Base-by-base conservation (phyloP, 2,329 filamentous ascomycete genomes). In the Aureobasidium uvarum region DNA sequence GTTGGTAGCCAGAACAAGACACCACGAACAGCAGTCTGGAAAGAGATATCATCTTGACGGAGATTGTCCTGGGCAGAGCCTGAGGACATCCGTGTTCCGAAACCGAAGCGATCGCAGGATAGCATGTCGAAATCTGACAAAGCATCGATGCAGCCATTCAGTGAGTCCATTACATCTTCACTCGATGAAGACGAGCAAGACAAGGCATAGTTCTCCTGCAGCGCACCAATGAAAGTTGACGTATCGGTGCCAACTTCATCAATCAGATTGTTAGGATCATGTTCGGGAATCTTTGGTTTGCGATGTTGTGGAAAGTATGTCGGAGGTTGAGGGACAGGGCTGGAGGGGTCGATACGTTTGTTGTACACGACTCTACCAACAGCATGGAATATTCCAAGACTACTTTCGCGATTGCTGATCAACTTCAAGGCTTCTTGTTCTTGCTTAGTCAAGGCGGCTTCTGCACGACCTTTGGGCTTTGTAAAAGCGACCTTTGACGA, bases 331-430 rank as follows among this genome's bases (percentile, higher is more conserved):
- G 76, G 67, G 3, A 77, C 70, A 51, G 73, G 71, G 51, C 75
- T 70, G 14, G 81, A 77, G 4, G 76, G 74, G 33, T 89, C 86
- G 25, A 89, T 84, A 52, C 95, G 85, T 75, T 97, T 99, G 79
- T 99, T 99, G 79, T 98, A 96, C 0, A 98, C 88, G 2, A 99
- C 91, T 74, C 95, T 97, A 3, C 94, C 95, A 14, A 98, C 90
- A 0, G 95, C 92, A 75, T 99, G 95, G 73, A 99, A 99, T 59
- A 99, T 92, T 1, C 94, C 95, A 2, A 99, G 81, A 68, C 89
- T 96, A 18, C 90, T 89, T 78, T 98, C 95, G 65, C 95, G 86
- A 72, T 93, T 91, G 0, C 90, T 92, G 25, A 98, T 85, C 66
- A 95, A 80, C 72, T 92, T 86, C 11, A 98, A 77, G 5, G 87